These are phyloP conservation scores for Zygotorulaspora chibaensis DNA, from an alignment of 805 yeast species.

Conservation along the genomic window DNA sequence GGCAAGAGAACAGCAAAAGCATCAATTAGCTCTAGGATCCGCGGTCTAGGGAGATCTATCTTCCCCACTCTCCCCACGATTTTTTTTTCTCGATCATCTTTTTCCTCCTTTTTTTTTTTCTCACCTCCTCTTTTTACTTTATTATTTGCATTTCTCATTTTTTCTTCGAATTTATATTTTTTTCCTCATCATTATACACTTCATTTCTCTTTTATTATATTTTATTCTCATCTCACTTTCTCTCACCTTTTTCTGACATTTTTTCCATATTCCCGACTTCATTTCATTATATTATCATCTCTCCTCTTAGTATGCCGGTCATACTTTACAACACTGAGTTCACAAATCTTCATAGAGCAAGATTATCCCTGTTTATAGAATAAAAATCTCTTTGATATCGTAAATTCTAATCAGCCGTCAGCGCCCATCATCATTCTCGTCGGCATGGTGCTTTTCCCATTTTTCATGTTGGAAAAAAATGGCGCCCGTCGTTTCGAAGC, in stretches of 20 bases:
- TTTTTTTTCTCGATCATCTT: conserved; percentile 8
- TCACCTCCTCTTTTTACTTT: conserved; percentile 9
- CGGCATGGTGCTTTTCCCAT: background rate
- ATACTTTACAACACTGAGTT: background rate
- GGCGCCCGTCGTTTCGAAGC: background rate
- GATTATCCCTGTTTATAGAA: background rate
- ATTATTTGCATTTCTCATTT: conserved; percentile 8
- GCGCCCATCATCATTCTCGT: background rate
- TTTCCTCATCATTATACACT: conserved; percentile 12
- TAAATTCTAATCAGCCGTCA: too few species aligned
- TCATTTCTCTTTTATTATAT: conserved; percentile 12
- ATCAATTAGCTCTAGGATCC: conserved; percentile 26
- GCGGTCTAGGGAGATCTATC: conserved; percentile 3
- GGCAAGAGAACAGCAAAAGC: conserved; percentile 74
- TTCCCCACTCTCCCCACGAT: conserved; percentile 8
- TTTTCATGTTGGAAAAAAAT: background rate
- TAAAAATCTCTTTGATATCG: background rate
- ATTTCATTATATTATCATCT: background rate
- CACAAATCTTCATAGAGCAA: conserved; percentile 1
- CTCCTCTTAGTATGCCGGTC: conserved; percentile 10
- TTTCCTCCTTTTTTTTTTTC: conserved; percentile 11
- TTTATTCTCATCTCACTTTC: conserved; percentile 10
- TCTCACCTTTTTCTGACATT: conserved; percentile 13
- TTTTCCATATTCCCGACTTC: conserved; percentile 7
- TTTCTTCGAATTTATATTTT: conserved; percentile 4